Evolutionary conservation across 768 basidiomycete genomes (phyloP), one percentile per base, ranked within the genome.

Genomic region (Agaricus blazei): DNA sequence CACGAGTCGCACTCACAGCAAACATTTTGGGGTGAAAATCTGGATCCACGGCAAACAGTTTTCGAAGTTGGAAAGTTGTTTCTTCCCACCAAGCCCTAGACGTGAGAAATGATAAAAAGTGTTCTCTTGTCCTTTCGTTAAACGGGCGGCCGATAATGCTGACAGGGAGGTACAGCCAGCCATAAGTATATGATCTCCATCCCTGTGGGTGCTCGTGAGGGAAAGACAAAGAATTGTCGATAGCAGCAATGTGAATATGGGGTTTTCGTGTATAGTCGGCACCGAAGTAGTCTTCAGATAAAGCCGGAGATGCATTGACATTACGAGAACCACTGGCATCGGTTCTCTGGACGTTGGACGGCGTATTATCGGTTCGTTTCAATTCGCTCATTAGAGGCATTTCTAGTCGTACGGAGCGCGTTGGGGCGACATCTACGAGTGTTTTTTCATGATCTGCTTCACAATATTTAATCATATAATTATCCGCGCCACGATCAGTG

Each of bases 1-100:
- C 28, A 27, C 45, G 51, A 37, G 31, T 50, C 29, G 44, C 11
- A 67, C 79, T 67, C 63, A 87, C 89, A 54, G 78, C 78, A 72
- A 92, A 92, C 91, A 93, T 93, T 71, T 90, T 91, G 0, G 88
- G 88, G 68, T 93, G 88, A 65, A 91, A 93, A 69, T 90, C 92
- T 3, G 87, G 84, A 65, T 93, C 93, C 2, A 90, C 75, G 9
- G 83, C 83, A 64, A 93, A 93, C 8, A 93, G 65, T 59, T 84
- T 85, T 60, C 87, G 78, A 12, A 95, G 72, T 59, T 90, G 81
- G 59, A 75, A 87, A 3, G 85, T 89, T 6, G 92, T 93, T 64
- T 92, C 86, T 63, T 88, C 83, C 93, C 93, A 96, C 93, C 93
- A 96, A 8, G 72, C 64, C 63, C 90, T 92, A 7, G 87, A 91